These are phyloP conservation scores for Fusarium tuaranense DNA, from an alignment of 2,329 filamentous ascomycete genomes.

Conservation along the genomic window DNA sequence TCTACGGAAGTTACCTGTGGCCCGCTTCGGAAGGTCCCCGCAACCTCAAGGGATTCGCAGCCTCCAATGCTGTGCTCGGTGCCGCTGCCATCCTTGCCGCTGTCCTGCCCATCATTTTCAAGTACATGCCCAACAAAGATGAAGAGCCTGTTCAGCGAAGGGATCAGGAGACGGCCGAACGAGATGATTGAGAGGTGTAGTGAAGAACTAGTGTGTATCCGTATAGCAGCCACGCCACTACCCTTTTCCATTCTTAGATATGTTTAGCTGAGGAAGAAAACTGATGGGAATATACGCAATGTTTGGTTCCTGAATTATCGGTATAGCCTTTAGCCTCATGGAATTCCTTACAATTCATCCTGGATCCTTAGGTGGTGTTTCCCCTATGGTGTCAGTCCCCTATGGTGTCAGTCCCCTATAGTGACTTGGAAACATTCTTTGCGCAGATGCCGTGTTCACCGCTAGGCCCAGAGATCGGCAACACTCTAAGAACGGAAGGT, in stretches of 20 bases:
- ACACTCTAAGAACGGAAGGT: not conserved
- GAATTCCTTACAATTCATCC: too few relatives aligned
- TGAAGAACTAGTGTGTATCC: not conserved
- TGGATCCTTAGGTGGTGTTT: too few relatives aligned
- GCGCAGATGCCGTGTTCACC: too few relatives aligned
- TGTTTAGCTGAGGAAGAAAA: too few relatives aligned
- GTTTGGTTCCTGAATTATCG: too few relatives aligned
- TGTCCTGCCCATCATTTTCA: not conserved
- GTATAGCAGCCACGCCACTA: too few relatives aligned
- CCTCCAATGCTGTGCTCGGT: not conserved
- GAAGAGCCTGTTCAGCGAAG: not conserved
- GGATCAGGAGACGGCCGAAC: not conserved
- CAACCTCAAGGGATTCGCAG: not conserved
- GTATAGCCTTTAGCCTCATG: too few relatives aligned
- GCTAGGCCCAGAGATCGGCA: not conserved
- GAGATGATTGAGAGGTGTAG: not conserved
- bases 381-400: too few relatives aligned
- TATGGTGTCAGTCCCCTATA: too few relatives aligned
- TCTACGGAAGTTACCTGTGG: slow-evolving; percentile 26
- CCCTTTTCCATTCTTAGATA: too few relatives aligned
- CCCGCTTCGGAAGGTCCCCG: not conserved
- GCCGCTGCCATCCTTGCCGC: not conserved
- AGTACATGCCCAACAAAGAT: not conserved
- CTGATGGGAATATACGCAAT: too few relatives aligned
- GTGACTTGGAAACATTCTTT: too few relatives aligned